Conservation (phyloP, 2,329 filamentous ascomycete species). For the Neofusicoccum parvum region DNA sequence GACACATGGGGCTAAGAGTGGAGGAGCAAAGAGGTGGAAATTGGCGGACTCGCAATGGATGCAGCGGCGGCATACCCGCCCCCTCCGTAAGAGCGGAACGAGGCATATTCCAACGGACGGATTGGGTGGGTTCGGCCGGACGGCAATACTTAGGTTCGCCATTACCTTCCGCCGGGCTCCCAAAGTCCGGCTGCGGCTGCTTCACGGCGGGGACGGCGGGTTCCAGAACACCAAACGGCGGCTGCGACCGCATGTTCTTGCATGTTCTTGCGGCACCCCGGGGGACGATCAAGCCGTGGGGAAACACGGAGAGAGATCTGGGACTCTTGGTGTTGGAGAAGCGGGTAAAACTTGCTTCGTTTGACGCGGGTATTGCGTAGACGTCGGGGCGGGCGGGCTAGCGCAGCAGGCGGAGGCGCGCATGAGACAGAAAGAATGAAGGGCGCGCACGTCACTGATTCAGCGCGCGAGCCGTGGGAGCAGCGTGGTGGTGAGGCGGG, state of each 20-base stretch:
- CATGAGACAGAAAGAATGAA: neutral
- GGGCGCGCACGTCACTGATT: neutral
- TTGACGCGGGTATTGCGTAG: neutral
- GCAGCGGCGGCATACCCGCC: neutral
- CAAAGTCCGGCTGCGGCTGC: slow-evolving; percentile 1
- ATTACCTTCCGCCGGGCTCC: neutral
- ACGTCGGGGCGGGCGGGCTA: neutral
- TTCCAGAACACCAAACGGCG: slow-evolving; percentile 2
- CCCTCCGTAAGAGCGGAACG: neutral
- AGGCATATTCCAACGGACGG: neutral
- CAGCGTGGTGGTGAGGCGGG: neutral
- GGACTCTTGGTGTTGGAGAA: slow-evolving; percentile 10
- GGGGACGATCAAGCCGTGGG: slow-evolving; percentile 11
- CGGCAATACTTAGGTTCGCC: neutral
- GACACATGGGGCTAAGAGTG: neutral
- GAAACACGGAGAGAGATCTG: slow-evolving; percentile 13
- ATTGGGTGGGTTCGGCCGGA: slow-evolving; percentile 1
- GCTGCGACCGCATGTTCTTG: neutral
- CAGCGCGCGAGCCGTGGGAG: neutral
- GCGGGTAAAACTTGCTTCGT: slow-evolving; percentile 10
- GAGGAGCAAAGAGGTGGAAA: neutral
- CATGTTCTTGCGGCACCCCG: neutral
- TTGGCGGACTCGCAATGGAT: neutral
- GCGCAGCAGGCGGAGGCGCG: neutral
- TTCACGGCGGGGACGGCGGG: neutral